Base-by-base conservation (phyloP, 352 stramenopile species). In the Pythium grandisporangium region DNA sequence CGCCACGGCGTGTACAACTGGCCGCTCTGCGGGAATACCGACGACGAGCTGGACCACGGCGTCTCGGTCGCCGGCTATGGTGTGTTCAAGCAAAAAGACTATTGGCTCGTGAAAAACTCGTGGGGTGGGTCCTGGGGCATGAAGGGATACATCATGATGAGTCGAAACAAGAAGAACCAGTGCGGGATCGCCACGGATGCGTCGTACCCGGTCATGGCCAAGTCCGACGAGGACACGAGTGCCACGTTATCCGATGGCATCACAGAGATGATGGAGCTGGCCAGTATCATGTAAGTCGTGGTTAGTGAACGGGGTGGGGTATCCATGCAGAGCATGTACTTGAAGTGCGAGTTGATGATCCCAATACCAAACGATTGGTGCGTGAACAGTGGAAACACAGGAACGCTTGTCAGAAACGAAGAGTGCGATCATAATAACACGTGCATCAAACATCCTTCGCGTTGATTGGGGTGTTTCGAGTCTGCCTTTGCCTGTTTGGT, bases 81-180 rank as follows among this genome's bases (percentile, higher is more conserved):
- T 21, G 57, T 58, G 7, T 85, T 95, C 41, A 70, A 89, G 41
- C 69, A 82, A 16, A 81, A 96, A 51, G 67, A 92, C 29, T 98
- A 96, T 55, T 98, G 88, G 85, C 73, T 96, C 43, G 67, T 98
- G 20, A 85, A 96, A 50, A 98, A 98, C 66, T 96, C 78, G 43
- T 98, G 93, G 93, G 70, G 78, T 19, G 41, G 63, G 6, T 61
- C 55, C 16, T 97, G 89, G 89, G 89, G 89, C 34, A 83, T 95
- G 53, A 45, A 92, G 5, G 85, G 85, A 35, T 95, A 91, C 64
- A 90, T 96, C 44, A 77, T 78, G 39, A 66, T 96, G 41, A 52
- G 53, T 13, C 76, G 82, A 48, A 71, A 79, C 45, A 79, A 84
- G 36, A 76, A 83, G 7, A 97, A 97, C 41, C 95, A 95, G 26